Percentiles rank a stretch among this genome's conserved stretches.
These are phyloP conservation scores for Pyrrhoderma noxium DNA, from an alignment of 1,284 basidiomycete genomes.

Conservation along the genomic window DNA sequence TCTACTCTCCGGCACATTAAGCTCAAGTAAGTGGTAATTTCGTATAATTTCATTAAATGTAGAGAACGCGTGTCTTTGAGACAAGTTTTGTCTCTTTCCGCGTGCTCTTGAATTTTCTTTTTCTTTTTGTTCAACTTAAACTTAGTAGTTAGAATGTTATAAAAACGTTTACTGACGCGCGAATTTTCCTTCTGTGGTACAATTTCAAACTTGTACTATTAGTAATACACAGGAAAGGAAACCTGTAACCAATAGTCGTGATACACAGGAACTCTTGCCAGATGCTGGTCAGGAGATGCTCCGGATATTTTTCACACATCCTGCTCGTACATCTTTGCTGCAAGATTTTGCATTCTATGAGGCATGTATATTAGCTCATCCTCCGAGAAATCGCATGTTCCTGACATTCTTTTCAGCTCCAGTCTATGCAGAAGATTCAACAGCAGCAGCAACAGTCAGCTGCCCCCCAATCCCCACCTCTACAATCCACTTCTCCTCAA, in stretches of 20 bases:
- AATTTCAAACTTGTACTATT: conserved; percentile 21
- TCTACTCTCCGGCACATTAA: conserved; percentile 78
- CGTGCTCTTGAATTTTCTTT: too few species aligned
- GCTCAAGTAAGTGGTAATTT: conserved; percentile 50
- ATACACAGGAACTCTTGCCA: conserved; percentile 87
- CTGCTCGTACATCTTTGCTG: conserved; percentile 82
- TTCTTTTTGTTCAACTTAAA: neutral
- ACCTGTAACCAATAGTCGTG: conserved; percentile 90
- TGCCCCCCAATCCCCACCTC: conserved; percentile 27
- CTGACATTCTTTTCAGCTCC: conserved; percentile 40
- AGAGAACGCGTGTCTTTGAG: neutral
- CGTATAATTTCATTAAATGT: too few species aligned
- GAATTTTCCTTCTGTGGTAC: conserved; percentile 12
- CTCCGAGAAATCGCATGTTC: conserved; percentile 14
- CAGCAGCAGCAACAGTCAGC: conserved; percentile 32
- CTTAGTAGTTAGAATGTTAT: conserved; percentile 21
- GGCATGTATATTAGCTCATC: conserved; percentile 35
- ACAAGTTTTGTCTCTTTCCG: conserved; percentile 12
- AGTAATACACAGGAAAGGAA: conserved; percentile 96
- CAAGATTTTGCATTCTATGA: conserved; percentile 95
- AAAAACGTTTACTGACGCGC: neutral
- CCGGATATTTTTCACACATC: conserved; percentile 87
- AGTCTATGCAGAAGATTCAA: conserved; percentile 72
- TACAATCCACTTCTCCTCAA: conserved; percentile 31
- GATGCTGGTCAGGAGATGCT: conserved; percentile 94